Evolutionary conservation across 768 basidiomycete genomes (phyloP).

Genomic region (Psilocybe cubensis): DNA sequence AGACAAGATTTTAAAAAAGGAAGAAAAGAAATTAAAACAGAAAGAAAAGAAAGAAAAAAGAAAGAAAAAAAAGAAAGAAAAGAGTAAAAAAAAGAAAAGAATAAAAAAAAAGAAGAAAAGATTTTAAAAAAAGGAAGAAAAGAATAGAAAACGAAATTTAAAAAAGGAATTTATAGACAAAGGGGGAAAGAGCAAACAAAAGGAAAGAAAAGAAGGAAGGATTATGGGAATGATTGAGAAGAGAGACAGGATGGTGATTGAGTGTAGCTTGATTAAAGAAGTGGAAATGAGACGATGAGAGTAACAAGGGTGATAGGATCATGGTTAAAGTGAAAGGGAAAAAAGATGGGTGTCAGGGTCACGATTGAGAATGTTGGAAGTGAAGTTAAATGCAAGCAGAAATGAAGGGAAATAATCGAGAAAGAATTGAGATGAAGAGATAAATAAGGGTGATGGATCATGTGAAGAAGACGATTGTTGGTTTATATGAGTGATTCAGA

Average conservation of each 20-base stretch:
- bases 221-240: slow-evolving; percentile 3
- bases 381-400: neutral
- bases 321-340: no score
- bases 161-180: neutral
- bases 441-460: neutral
- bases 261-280: no score
- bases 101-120: no score
- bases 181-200: neutral
- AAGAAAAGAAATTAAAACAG: neutral
- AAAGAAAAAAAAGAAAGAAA: slow-evolving; percentile 1
- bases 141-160: no score
- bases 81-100: neutral
- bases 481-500: neutral
- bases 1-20: neutral
- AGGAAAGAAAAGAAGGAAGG: neutral
- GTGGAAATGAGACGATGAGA: no score
- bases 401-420: no score
- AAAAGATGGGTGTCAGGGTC: neutral
- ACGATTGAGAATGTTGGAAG: neutral
- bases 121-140: no score
- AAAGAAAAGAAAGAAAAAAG: slow-evolving; percentile 1
- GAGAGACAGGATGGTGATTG: no score
- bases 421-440: neutral
- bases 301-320: no score
- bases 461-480: neutral